Evolutionary conservation across 2,329 filamentous ascomycete species (phyloP).

Genomic region (Aotearoamyces nothofagi): DNA sequence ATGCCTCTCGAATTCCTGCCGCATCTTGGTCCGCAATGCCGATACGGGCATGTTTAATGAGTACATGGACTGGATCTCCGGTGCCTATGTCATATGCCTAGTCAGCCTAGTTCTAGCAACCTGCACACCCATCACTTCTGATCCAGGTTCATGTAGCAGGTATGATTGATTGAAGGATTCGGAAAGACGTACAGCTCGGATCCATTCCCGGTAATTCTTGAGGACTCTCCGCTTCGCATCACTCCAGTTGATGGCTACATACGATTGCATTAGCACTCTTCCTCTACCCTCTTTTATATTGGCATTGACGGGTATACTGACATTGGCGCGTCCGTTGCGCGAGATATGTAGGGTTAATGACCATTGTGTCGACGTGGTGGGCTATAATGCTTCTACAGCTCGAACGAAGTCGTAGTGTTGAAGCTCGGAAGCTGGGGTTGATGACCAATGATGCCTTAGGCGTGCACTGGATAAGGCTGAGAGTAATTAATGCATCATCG

Average conservation of each 20-base stretch:
- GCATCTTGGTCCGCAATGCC: slow-evolving; percentile 77
- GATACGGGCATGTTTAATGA: slow-evolving; percentile 79
- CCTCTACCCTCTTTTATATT: slow-evolving; percentile 4
- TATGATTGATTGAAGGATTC: slow-evolving; percentile 2
- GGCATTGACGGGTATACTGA: slow-evolving; percentile 28
- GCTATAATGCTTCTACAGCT: slow-evolving; percentile 12
- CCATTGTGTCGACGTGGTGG: slow-evolving; percentile 40
- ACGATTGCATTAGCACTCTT: slow-evolving; percentile 1
- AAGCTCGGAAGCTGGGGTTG: neutral
- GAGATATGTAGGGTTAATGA: slow-evolving; percentile 87
- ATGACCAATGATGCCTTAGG: no score
- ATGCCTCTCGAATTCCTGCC: slow-evolving; percentile 93
- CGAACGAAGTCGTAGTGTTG: neutral
- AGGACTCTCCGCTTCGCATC: slow-evolving; percentile 83
- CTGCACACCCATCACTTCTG: slow-evolving; percentile 8
- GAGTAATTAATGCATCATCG: no score
- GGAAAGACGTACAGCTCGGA: slow-evolving; percentile 66
- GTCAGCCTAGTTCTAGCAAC: no score
- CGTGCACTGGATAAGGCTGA: slow-evolving; percentile 1
- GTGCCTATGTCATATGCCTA: slow-evolving; percentile 61
- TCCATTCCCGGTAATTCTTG: slow-evolving; percentile 86
- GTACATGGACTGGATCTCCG: slow-evolving; percentile 97
- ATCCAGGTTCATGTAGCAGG: neutral
- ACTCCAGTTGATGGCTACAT: slow-evolving; percentile 50
- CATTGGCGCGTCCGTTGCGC: slow-evolving; percentile 67